Evolutionary conservation across 352 stramenopile genomes (phyloP), one percentile per base, ranked within the genome.

Genomic region (Phytopythium aichiense): DNA sequence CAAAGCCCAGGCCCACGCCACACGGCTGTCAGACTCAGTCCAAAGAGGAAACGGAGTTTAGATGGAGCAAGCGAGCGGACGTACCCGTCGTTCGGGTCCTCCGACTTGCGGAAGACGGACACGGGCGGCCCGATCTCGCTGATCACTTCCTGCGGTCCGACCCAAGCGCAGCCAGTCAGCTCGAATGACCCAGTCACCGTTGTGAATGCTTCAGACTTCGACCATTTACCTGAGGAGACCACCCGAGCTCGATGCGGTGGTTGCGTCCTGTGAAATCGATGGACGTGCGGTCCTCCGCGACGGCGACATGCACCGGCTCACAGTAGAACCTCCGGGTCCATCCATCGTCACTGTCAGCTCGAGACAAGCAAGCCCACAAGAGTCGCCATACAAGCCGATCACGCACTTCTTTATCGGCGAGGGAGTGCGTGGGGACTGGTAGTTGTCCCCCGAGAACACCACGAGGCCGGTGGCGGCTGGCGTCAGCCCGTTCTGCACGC

Each of bases 41-140:
- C 37, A 11, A 22, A 46, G 20, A n/a, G 20, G 8, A 16, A 7
- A 7, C 51, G 37, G 11, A 46, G 16, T 40, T 18, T 15, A 61
- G 12, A 6, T 25, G n/a, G 18, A 58, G 38, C 28, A 48, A 25
- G 25, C 59, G 11, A 51, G 30, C 20, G 31, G 2, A 4, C 33
- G 22, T 73, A 92, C 83, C 75, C 74, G 54, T 91, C 72, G 40
- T 91, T 82, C 1, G 79, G 74, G 46, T 93, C 74, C 63, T 90
- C 82, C 4, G 78, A 80, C 53, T 92, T 92, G 15, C 78, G 83
- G 61, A 91, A 92, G 9, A 92, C 83, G 0, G 86, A 93, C 4
- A 91, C 70, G 12, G 86, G 86, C 7, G 75, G 70, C 9, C 86
- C 86, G 18, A 94, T 66, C 60, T 91, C 82, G 56, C 86, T 92